Conservation (phyloP, 106 monocot species). For the Hemerocallis citrina region DNA sequence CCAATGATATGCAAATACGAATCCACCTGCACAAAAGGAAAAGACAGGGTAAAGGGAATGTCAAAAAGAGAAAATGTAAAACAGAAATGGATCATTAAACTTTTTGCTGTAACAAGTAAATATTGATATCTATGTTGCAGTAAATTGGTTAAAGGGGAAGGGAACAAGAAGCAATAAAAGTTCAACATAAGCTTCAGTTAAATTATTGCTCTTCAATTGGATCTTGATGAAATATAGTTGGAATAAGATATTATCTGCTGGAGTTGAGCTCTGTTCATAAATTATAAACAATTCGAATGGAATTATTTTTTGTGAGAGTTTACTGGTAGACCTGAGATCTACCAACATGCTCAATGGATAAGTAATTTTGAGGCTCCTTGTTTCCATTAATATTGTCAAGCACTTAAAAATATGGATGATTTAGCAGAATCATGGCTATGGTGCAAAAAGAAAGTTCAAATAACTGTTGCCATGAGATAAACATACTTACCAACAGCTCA, state of each 20-base stretch:
- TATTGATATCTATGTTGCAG: neutral
- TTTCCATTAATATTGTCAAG: neutral
- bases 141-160: neutral
- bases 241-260: neutral
- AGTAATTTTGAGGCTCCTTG: neutral
- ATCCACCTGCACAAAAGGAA: conserved; percentile 50
- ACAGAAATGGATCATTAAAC: neutral
- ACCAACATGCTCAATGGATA: neutral
- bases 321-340: neutral
- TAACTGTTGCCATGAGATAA: neutral
- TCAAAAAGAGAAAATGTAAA: neutral
- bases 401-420: neutral
- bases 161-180: neutral
- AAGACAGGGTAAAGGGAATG: neutral
- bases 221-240: neutral
- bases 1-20: conserved; percentile 86
- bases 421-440: neutral
- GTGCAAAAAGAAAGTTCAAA: neutral
- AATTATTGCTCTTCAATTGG: neutral
- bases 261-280: neutral
- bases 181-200: neutral
- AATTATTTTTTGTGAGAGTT: neutral
- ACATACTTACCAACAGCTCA: neutral
- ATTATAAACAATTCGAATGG: no score
- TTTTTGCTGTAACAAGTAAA: neutral